phyloP scores from a whole-genome alignment of 768 basidiomycete species.

The Lanmaoa pseudosensibilis region DNA sequence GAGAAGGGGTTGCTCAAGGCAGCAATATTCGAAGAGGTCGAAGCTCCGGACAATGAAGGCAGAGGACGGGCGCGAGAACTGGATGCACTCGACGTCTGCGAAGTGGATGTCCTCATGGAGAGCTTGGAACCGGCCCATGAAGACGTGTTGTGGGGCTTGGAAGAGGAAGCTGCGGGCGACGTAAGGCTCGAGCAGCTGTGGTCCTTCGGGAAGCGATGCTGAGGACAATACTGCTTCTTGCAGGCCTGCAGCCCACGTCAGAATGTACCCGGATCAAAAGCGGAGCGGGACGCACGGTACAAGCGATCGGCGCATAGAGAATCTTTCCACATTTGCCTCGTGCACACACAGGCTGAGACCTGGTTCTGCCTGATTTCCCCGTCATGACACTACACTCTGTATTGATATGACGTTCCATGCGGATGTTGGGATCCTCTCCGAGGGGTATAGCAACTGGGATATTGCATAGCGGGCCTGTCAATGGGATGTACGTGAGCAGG shows the following conservation, averaged over 20 bases:
- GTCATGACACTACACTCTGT: slow-evolving; percentile 69
- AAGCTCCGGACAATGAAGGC: slow-evolving; percentile 10
- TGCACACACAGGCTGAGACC: slow-evolving; percentile 58
- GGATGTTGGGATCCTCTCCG: slow-evolving; percentile 76
- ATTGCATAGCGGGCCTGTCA: slow-evolving; percentile 82
- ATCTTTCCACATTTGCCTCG: slow-evolving; percentile 67
- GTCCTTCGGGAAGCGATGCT: slow-evolving; percentile 76
- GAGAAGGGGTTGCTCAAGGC: slow-evolving; percentile 40
- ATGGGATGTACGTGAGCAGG: slow-evolving; percentile 6
- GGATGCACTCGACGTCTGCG: slow-evolving; percentile 7
- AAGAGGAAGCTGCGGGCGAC: slow-evolving; percentile 12
- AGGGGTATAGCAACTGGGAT: slow-evolving; percentile 72
- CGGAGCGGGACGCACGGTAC: slow-evolving; percentile 53
- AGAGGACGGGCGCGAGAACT: slow-evolving; percentile 1
- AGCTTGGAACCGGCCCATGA: slow-evolving; percentile 8
- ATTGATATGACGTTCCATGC: slow-evolving; percentile 76
- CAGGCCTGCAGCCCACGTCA: slow-evolving; percentile 53
- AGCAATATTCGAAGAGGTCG: slow-evolving; percentile 13
- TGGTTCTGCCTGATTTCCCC: slow-evolving; percentile 50
- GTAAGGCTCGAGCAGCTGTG: slow-evolving; percentile 51
- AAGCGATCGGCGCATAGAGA: slow-evolving; percentile 71
- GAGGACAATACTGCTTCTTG: slow-evolving; percentile 67
- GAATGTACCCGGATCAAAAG: background rate
- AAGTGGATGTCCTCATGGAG: background rate
- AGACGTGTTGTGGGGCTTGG: slow-evolving; percentile 8